These are phyloP conservation scores for Candida pseudofarinosa DNA, from an alignment of 805 yeast species.

Conservation along the genomic window DNA sequence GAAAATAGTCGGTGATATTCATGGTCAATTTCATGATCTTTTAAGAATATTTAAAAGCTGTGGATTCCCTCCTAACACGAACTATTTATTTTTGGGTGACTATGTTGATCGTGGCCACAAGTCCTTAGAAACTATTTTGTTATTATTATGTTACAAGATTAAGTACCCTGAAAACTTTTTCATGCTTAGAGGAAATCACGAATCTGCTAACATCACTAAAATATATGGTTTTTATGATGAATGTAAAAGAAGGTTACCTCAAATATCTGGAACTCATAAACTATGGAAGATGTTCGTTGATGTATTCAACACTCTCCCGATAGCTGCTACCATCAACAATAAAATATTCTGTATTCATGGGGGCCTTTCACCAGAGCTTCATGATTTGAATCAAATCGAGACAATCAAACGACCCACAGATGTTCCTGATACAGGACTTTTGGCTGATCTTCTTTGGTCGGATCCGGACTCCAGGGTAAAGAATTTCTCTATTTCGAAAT, in stretches of 20 bases:
- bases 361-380: conserved; percentile 71
- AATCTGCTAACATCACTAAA: conserved; percentile 54
- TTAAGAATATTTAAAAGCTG: conserved; percentile 53
- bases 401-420: conserved; percentile 77
- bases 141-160: conserved; percentile 50
- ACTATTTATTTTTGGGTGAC: conserved; percentile 55
- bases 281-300: conserved; percentile 52
- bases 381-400: conserved; percentile 62
- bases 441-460: conserved; percentile 79
- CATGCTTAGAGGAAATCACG: conserved; percentile 59
- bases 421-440: conserved; percentile 73
- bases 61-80: conserved; percentile 56
- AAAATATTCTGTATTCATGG: conserved; percentile 62
- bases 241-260: conserved; percentile 49
- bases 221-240: conserved; percentile 61
- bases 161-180: conserved; percentile 60
- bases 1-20: conserved; percentile 80
- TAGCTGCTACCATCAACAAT: conserved; percentile 59
- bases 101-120: conserved; percentile 59
- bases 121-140: conserved; percentile 51
- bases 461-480: conserved; percentile 55
- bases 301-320: conserved; percentile 55
- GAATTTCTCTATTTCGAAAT: conserved; percentile 41
- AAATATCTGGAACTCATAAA: conserved; percentile 27
- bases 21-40: conserved; percentile 59